Percentiles rank a stretch among this genome's conserved stretches.
Evolutionary conservation across 371 early-diverging fungal genomes (phyloP).

Genomic region (Mortierella sp.): DNA sequence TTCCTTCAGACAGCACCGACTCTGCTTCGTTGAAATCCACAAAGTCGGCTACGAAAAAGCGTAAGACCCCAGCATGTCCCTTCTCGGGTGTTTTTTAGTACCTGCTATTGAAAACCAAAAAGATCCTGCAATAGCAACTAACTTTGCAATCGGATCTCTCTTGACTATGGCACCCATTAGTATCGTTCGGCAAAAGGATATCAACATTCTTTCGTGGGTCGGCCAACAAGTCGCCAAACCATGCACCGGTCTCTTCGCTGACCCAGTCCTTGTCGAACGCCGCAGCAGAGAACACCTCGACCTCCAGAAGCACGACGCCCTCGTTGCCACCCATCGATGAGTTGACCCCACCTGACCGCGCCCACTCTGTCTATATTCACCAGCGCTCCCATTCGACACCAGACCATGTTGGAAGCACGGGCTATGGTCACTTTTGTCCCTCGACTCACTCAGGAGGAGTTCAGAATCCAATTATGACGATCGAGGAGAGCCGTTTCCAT

Average conservation of each 20-base stretch:
- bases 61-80: conserved; percentile 24
- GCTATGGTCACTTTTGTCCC: background rate
- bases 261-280: background rate
- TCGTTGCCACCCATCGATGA: conserved; percentile 35
- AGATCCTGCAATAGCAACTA: too few relatives aligned
- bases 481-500: conserved; percentile 31
- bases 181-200: conserved; percentile 43
- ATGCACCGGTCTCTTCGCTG: background rate
- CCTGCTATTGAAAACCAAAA: too few relatives aligned
- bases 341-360: conserved; percentile 24
- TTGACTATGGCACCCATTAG: background rate
- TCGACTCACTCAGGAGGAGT: too few relatives aligned
- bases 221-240: conserved; percentile 13
- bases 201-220: conserved; percentile 38
- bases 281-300: conserved; percentile 6
- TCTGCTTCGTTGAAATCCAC: conserved; percentile 29
- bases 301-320: conserved; percentile 11
- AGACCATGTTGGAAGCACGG: conserved; percentile 33
- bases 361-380: conserved; percentile 31
- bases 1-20: conserved; percentile 14
- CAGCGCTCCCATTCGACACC: conserved; percentile 45
- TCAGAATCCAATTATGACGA: background rate
- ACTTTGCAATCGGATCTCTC: background rate
- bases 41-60: conserved; percentile 29
- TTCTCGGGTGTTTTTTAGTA: too few relatives aligned